Conservation (phyloP, 768 basidiomycete genomes). For the Mycena haematopus region DNA sequence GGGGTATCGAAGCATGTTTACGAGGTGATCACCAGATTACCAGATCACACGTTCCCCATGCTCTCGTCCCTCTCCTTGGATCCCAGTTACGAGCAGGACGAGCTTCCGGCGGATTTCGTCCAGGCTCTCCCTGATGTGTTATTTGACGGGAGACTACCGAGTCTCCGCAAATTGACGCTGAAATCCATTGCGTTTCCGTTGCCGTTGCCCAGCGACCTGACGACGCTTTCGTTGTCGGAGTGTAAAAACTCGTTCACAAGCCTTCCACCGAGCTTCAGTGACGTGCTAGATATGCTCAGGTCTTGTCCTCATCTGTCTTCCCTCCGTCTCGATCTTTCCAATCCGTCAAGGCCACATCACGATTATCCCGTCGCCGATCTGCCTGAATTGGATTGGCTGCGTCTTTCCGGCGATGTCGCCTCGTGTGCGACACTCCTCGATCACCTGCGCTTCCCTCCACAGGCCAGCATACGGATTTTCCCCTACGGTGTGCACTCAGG, state of each 20-base stretch:
- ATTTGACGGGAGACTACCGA: conserved; percentile 6
- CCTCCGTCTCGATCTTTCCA: background rate
- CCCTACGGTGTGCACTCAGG: background rate
- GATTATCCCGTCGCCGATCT: background rate
- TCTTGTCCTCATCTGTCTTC: background rate
- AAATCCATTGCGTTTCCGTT: background rate
- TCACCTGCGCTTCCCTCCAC: background rate
- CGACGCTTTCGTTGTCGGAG: background rate
- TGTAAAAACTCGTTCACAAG: background rate
- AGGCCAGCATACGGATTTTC: background rate
- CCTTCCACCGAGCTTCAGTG: background rate
- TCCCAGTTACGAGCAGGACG: background rate
- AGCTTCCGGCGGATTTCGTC: background rate
- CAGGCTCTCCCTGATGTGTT: background rate
- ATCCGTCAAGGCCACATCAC: background rate
- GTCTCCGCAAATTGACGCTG: background rate
- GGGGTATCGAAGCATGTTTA: background rate
- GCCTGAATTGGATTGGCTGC: background rate
- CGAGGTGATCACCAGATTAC: background rate
- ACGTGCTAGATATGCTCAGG: background rate
- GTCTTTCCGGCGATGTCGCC: background rate
- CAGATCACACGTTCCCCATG: background rate
- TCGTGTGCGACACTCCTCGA: background rate
- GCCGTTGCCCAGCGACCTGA: background rate
- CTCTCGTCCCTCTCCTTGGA: conserved; percentile 6